Conservation (phyloP, 345 rosid genomes). For the Stellera chamaejasme region DNA sequence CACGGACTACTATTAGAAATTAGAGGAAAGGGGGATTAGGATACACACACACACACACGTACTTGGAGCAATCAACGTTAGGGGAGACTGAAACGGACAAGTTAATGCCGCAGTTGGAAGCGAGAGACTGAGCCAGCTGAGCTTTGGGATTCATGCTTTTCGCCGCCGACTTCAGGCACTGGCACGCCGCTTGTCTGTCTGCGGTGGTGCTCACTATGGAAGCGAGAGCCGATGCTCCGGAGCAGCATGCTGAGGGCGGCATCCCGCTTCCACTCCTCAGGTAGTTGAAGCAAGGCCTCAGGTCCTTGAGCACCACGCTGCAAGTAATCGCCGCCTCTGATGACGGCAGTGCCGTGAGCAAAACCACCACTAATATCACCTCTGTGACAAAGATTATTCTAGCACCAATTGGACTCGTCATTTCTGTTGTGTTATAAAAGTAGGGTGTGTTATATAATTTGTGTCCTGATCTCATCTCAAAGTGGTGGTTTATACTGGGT, state of each 20-base stretch:
- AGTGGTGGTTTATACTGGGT: not conserved
- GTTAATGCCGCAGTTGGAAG: slow-evolving; percentile 45
- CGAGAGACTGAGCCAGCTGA: slow-evolving; percentile 51
- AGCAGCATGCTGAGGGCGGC: slow-evolving; percentile 56
- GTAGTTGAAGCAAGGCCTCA: slow-evolving; percentile 64
- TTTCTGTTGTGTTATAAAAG: not conserved
- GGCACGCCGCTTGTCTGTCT: slow-evolving; percentile 56
- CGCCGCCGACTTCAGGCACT: slow-evolving; percentile 58
- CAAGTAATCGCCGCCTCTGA: slow-evolving; percentile 49
- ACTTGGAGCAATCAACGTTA: slow-evolving; percentile 62
- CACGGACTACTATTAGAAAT: too few relatives aligned
- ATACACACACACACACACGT: too few relatives aligned
- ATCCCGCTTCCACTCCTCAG: slow-evolving; percentile 45
- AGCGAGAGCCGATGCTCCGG: slow-evolving; percentile 41
- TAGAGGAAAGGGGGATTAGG: too few relatives aligned
- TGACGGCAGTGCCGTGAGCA: slow-evolving; percentile 22
- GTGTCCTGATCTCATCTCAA: too few relatives aligned
- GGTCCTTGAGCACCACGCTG: slow-evolving; percentile 45
- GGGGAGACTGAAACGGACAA: slow-evolving; percentile 44
- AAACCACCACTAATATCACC: slow-evolving; percentile 17
- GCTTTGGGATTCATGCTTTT: slow-evolving; percentile 38
- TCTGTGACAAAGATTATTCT: slow-evolving; percentile 12
- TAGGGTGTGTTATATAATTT: too few relatives aligned
- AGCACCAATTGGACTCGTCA: slow-evolving; percentile 3
- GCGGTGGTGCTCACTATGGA: slow-evolving; percentile 39